Conservation (phyloP, 2,329 filamentous ascomycete species). For the Cladorrhinum sp. region DNA sequence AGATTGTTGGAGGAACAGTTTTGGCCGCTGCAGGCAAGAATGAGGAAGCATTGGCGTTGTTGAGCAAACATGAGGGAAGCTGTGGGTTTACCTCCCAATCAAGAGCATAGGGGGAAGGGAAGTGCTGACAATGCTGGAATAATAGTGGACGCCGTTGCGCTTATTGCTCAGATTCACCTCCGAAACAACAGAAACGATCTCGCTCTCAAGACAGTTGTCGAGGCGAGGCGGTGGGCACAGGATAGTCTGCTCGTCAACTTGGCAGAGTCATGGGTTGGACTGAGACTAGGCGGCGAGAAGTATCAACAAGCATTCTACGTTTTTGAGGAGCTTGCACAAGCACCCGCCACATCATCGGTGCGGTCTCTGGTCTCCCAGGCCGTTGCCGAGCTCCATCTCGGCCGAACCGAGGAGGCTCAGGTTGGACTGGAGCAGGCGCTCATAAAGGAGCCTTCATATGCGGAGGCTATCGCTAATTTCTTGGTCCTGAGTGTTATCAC, state of each 20-base stretch:
- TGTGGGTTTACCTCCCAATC: constrained; percentile 54
- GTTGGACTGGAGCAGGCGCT: constrained; percentile 77
- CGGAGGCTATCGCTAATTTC: constrained; percentile 77
- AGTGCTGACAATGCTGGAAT: constrained; percentile 10
- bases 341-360: constrained; percentile 73
- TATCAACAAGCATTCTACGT: constrained; percentile 98
- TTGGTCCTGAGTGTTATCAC: constrained; percentile 75
- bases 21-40: constrained; percentile 74
- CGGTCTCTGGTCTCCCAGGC: constrained; percentile 82
- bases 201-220: constrained; percentile 81
- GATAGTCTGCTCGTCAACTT: constrained; percentile 91
- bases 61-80: constrained; percentile 81
- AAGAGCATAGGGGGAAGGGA: not conserved
- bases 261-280: constrained; percentile 90
- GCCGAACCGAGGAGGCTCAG: constrained; percentile 84
- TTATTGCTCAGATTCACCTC: constrained; percentile 90
- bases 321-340: constrained; percentile 91
- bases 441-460: constrained; percentile 66
- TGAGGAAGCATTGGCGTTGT: constrained; percentile 78
- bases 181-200: constrained; percentile 89
- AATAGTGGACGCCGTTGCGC: constrained; percentile 71
- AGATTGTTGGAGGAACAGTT: constrained; percentile 78
- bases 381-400: constrained; percentile 86
- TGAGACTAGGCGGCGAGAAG: constrained; percentile 86
- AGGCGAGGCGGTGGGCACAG: constrained; percentile 90